Evolutionary conservation across 2,329 filamentous ascomycete species (phyloP).

Genomic region (Escovopsis sp.): DNA sequence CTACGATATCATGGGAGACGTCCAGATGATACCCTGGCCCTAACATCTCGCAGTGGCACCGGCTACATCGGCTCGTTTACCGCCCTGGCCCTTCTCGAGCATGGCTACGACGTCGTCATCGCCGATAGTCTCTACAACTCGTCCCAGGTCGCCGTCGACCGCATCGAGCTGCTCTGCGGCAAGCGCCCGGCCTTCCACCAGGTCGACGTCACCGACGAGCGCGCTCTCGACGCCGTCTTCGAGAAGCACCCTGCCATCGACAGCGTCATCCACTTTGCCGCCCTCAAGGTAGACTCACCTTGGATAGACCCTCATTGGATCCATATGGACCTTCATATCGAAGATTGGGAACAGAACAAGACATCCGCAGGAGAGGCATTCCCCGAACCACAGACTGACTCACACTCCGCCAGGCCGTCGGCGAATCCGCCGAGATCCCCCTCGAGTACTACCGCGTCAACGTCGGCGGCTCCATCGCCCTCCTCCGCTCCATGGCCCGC

Average conservation of each 20-base stretch:
- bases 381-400: no score
- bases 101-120: constrained; percentile 92
- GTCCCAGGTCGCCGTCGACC: constrained; percentile 76
- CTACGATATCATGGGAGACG: no score
- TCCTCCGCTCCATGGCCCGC: constrained; percentile 74
- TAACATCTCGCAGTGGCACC: constrained; percentile 54
- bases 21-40: background rate
- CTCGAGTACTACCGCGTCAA: constrained; percentile 98
- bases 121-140: constrained; percentile 97
- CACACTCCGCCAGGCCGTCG: constrained; percentile 57
- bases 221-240: constrained; percentile 73
- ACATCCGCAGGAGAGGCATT: no score
- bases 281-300: constrained; percentile 57
- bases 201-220: constrained; percentile 76
- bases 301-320: no score
- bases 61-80: constrained; percentile 99
- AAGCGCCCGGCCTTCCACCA: constrained; percentile 76
- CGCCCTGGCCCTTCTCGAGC: constrained; percentile 74
- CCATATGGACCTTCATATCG: no score
- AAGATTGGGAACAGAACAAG: constrained; percentile 5
- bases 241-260: constrained; percentile 81
- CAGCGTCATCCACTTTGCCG: constrained; percentile 97
- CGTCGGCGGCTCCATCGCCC: constrained; percentile 77
- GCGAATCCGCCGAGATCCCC: constrained; percentile 84
- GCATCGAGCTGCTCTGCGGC: constrained; percentile 85